Base-by-base conservation (phyloP, 148 eudicot genomes). In the Cornus kousa region DNA sequence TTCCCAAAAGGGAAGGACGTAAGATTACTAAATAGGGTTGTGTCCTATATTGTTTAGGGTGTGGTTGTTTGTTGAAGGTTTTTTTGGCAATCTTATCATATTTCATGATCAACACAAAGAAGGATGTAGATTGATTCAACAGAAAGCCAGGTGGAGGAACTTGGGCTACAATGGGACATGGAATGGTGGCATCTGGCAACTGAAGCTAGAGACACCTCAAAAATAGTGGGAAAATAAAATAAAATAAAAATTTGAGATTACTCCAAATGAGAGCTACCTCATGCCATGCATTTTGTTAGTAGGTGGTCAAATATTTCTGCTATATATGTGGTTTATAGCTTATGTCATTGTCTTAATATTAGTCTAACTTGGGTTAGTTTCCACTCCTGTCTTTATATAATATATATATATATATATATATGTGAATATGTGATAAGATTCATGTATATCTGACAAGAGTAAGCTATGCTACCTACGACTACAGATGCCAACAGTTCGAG, bases 11-110 rank as follows among this genome's bases (percentile, higher is more conserved):
- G 0, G 19, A 0, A 53, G 59, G 59, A 53, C 59, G 19, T 53
- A 53, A 2, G 59, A 53, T 14, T 53, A 53, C 2, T 53, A 11
- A 53, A 53, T 12, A 2, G 22, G 37, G 55, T 20, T 20, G 23
- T 75, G 78, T 64, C 78, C 33, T 75, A 17, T 75, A 13, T 53
- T 68, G 64, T 68, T 53, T 75, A 65, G 20, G 64, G 10, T 46
- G 69, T 75, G 33, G 77, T 75, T 75, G 70, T 59, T 32, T 64
- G 78, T 75, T 75, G 70, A 43, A 23, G 64, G 40, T 17, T 3
- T 23, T 23, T 64, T 75, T 75, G 78, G 55, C 66, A 75, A 39
- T 4, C 65, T 68, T 75, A 37, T 62, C 67, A 68, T 22, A 9
- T 57, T 40, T 64, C 33, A 64, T 43, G 8, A 43, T 39, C 37